Evolutionary conservation across 2,329 filamentous ascomycete species (phyloP), one percentile per base, ranked within the genome.

Genomic region (Ophiobolus disseminans): DNA sequence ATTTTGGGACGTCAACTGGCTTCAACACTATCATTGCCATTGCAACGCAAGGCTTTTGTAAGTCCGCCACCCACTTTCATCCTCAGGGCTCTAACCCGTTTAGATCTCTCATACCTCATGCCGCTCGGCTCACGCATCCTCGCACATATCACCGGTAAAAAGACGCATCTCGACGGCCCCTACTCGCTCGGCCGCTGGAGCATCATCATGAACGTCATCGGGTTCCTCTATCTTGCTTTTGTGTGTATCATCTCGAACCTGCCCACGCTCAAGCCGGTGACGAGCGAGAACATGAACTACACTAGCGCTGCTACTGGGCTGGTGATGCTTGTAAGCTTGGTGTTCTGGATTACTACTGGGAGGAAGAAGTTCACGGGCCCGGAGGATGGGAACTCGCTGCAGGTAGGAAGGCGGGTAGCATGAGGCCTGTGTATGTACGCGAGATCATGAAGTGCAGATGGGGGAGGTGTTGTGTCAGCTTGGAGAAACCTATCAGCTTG

Each of bases 11-110:
- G 0, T 73, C 75, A 1, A 82, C 80, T 0, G 81, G 80, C 0
- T 83, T 83, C 58, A 77, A 81, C 38, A 84, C 81, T 0, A 79
- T 84, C 14, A 79, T 84, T 38, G 75, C 80, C 5, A 83, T 84
- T 43, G 76, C 81, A 0, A 84, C 82, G 0, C 76, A 82, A 52
- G 82, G 82, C 0, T 84, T 84, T 56, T 84, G 76, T 78, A 67
- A 65, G 76, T 39, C 5, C 5, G 7, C 3, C 0, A 3, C 8
- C 9, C 36, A 10, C 10, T 21, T 28, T 16, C 21, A 1, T 16
- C 17, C 11, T 9, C n/a, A 16, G 23, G 8, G 16, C 11, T 16
- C 49, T 60, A 1, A 60, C 39, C 14, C 3, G 14, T 5, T 11
- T 17, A 79, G 77, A 84, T 55, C 70, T 84, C 1, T 84, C 81